phyloP scores from a whole-genome alignment of 208 protist genomes.

The Acanthamoeba comandoni region DNA sequence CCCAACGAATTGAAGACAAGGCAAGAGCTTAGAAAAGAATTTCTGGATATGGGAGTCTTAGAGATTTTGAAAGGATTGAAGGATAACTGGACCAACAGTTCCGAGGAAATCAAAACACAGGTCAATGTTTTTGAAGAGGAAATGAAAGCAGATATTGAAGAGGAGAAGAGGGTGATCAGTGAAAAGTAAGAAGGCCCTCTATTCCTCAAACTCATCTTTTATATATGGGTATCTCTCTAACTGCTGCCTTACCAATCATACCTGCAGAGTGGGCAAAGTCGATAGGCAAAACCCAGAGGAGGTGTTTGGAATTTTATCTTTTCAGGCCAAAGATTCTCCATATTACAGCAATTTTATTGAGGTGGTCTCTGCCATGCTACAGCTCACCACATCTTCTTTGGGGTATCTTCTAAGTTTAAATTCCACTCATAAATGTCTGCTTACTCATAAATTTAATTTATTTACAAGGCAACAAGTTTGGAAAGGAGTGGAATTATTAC shows the following conservation, averaged over 20 bases:
- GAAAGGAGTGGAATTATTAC: conserved; percentile 18
- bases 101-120: conserved; percentile 51
- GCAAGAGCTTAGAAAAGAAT: conserved; percentile 42
- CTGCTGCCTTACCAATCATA: neutral
- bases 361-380: neutral
- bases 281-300: conserved; percentile 60
- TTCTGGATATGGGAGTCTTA: conserved; percentile 21
- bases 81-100: conserved; percentile 23
- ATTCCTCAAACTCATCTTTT: no score
- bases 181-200: no score
- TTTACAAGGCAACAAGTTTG: conserved; percentile 11
- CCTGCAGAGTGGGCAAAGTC: neutral
- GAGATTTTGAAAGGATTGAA: conserved; percentile 17
- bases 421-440: neutral
- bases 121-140: conserved; percentile 69
- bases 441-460: neutral
- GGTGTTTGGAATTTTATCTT: conserved; percentile 5
- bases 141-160: conserved; percentile 30
- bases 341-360: conserved; percentile 44
- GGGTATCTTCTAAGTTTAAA: neutral
- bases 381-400: conserved; percentile 19
- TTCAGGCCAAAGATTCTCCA: conserved; percentile 38
- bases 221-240: no score
- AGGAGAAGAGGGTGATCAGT: neutral
- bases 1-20: conserved; percentile 38